These are phyloP conservation scores for Trichophyton verrucosum DNA, from an alignment of 2,329 filamentous ascomycete genomes.

Conservation along the genomic window DNA sequence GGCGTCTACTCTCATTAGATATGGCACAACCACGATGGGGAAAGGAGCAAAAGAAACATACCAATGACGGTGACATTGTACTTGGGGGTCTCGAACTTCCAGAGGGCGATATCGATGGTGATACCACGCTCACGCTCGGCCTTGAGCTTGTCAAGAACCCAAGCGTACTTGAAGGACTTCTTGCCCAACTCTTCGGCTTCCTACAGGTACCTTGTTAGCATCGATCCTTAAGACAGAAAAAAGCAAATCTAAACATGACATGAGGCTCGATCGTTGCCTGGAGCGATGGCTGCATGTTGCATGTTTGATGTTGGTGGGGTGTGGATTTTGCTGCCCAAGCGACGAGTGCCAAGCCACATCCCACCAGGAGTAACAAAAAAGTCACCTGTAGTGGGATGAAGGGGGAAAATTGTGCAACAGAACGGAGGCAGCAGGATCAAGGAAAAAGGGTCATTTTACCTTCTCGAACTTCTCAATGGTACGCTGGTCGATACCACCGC, in stretches of 20 bases:
- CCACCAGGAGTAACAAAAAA: neutral
- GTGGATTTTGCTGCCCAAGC: conserved; percentile 3
- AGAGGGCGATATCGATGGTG: conserved; percentile 99
- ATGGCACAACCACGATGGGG: neutral
- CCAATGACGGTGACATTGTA: conserved; percentile 97
- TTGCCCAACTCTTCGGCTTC: conserved; percentile 99
- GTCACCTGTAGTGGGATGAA: conserved; percentile 3
- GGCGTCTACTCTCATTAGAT: conserved; percentile 50
- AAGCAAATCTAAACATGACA: conserved; percentile 1
- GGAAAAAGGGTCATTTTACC: conserved; percentile 45
- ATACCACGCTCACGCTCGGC: conserved; percentile 99
- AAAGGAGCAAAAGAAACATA: conserved; percentile 35
- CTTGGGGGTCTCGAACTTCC: conserved; percentile 99
- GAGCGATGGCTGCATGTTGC: neutral
- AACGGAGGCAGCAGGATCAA: neutral
- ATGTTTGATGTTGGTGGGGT: conserved; percentile 6
- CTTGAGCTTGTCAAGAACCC: conserved; percentile 99
- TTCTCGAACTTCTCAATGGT: conserved; percentile 99
- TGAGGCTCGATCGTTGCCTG: neutral
- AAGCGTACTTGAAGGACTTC: conserved; percentile 99
- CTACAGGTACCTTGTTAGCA: conserved; percentile 38
- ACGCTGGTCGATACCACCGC: conserved; percentile 99
- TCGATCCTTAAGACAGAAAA: neutral
- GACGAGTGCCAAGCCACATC: conserved; percentile 1
- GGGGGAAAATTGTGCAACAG: conserved; percentile 14